Conservation (phyloP, 140 eudicot genomes). For the Eryngium alpinum region DNA sequence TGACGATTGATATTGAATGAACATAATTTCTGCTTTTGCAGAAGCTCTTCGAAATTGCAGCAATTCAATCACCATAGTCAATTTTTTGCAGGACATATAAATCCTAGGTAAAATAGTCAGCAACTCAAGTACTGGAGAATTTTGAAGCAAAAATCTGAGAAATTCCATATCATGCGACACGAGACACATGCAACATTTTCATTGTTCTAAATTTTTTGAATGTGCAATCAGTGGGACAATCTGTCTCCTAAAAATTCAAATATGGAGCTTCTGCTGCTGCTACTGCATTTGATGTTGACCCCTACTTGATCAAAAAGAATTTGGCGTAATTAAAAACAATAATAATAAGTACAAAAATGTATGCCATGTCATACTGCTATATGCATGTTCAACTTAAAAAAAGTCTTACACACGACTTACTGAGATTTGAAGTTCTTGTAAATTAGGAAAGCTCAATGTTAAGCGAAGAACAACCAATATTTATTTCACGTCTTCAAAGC, state of each 20-base stretch:
- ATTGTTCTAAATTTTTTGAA: constrained; percentile 50
- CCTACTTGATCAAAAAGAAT: constrained; percentile 30
- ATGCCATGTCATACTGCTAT: background rate
- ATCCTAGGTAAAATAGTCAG: constrained; percentile 63
- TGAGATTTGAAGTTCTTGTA: constrained; percentile 77
- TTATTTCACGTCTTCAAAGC: constrained; percentile 85
- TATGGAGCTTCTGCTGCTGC: constrained; percentile 39
- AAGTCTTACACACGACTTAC: constrained; percentile 37
- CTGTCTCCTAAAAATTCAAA: constrained; percentile 56
- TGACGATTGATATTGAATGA: constrained; percentile 49
- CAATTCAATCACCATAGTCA: constrained; percentile 59
- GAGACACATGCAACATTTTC: constrained; percentile 58
- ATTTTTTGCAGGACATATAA: constrained; percentile 43
- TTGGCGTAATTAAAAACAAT: background rate
- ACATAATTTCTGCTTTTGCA: constrained; percentile 56
- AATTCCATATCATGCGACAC: constrained; percentile 71
- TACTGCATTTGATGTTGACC: constrained; percentile 52
- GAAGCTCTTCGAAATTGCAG: constrained; percentile 79
- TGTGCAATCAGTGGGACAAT: constrained; percentile 38
- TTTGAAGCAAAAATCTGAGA: constrained; percentile 59
- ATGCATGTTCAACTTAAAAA: background rate
- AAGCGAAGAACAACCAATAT: constrained; percentile 74
- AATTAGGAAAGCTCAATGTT: constrained; percentile 62
- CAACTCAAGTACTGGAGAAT: constrained; percentile 56
- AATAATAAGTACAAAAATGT: background rate